Base-by-base conservation (phyloP, 2,329 filamentous ascomycete genomes). In the Hortaea sp. region DNA sequence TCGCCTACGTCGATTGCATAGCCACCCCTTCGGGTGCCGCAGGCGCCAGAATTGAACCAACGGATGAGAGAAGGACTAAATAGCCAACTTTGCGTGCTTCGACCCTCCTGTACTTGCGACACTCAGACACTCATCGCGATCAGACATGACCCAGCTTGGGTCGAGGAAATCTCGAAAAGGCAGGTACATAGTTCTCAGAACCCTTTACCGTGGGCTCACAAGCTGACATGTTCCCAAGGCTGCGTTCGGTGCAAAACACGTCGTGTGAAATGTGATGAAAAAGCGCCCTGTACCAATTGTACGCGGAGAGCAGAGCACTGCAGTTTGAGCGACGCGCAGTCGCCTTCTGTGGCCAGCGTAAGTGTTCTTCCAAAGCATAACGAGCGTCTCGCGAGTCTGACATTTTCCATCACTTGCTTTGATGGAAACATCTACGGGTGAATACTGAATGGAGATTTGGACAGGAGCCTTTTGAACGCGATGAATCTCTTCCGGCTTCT, bases 211-310 rank as follows among this genome's bases (percentile, higher is more conserved):
- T 20, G 20, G 20, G 20, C 20, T 20, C 20, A 20, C 20, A 20
- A 20, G 32, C 32, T 35, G 32, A 35, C 32, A 9, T 35, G 32
- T 4, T 35, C 32, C 20, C 32, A 35, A 35, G 59, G 59, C 11
- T 62, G 59, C 42, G 48, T 48, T 4, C 53, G 53, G 6, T 61
- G 59, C 47, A 62, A 62, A 35, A 43, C 44, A 12, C 49, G 58
- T 32, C 46, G 57, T 31, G 59, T 62, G 9, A 62, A 62, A 49
- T 62, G 58, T 41, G 51, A 60, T 32, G 59, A 62, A 41, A 43
- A 49, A 31, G 42, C 50, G 7, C 57, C 57, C 13, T 56, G 53
- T 40, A 43, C 45, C 43, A 57, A 56, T 38, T 59, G 57, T 39
- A 39, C 45, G 4, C 43, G 57, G 39, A 44, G 57, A 39, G 45